Evolutionary conservation across 805 yeast genomes (phyloP).

Genomic region (Millerago galiae): DNA sequence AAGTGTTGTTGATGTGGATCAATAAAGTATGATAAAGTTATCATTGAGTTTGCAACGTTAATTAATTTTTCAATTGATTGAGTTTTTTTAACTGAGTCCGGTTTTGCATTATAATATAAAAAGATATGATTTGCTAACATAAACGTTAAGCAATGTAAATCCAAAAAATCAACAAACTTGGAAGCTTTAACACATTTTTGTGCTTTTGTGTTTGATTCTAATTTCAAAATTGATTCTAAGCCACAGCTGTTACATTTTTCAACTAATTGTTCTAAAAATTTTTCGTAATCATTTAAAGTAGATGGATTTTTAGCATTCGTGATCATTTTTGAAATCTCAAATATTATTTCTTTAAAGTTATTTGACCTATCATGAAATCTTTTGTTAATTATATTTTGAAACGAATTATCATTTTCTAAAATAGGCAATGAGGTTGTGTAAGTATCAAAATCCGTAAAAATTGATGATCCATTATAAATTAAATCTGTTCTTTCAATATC

Average conservation of each 20-base stretch:
- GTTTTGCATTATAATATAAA: constrained; percentile 4
- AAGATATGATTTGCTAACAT: constrained; percentile 5
- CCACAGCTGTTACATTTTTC: constrained; percentile 2
- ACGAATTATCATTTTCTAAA: neutral
- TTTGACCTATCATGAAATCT: constrained; percentile 5
- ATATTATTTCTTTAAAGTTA: constrained; percentile 1
- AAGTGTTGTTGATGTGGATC: constrained; percentile 10
- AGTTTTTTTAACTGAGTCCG: neutral
- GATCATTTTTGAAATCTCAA: constrained; percentile 4
- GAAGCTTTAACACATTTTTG: constrained; percentile 2
- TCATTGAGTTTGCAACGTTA: constrained; percentile 4
- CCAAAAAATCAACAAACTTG: constrained; percentile 8
- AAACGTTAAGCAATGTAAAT: constrained; percentile 7
- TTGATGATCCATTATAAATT: constrained; percentile 4
- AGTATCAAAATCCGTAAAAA: constrained; percentile 3
- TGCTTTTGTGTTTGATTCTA: constrained; percentile 3
- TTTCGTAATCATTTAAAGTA: constrained; percentile 1
- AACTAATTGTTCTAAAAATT: neutral
- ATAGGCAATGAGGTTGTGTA: constrained; percentile 2
- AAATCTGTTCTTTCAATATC: constrained; percentile 6
- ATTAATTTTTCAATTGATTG: constrained; percentile 4
- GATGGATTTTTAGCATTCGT: constrained; percentile 7
- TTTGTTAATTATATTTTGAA: neutral
- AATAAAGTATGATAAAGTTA: constrained; percentile 7
- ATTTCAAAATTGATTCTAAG: constrained; percentile 6